phyloP scores from a whole-genome alignment of 2,329 filamentous ascomycete genomes.

The Pseudocercospora vitis region DNA sequence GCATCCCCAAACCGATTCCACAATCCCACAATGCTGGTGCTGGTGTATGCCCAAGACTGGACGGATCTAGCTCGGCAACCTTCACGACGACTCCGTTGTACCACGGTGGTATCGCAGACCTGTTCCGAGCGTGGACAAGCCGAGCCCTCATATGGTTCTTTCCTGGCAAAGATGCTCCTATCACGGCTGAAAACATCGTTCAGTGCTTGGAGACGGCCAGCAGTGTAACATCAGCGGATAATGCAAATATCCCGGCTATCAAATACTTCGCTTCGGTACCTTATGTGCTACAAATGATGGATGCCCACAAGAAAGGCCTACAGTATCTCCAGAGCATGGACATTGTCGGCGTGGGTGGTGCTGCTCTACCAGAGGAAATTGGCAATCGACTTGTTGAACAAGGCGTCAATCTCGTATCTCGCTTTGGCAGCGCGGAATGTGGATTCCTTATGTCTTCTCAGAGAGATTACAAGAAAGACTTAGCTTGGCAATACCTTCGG shows the following conservation, averaged over 20 bases:
- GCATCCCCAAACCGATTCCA: constrained; percentile 62
- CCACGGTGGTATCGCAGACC: constrained; percentile 64
- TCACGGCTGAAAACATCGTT: constrained; percentile 57
- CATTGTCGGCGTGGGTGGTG: constrained; percentile 64
- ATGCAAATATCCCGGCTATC: constrained; percentile 39
- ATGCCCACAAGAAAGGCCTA: constrained; percentile 46
- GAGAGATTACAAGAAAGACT: constrained; percentile 55
- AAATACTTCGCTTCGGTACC: constrained; percentile 64
- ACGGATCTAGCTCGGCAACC: constrained; percentile 46
- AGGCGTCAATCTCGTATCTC: constrained; percentile 59
- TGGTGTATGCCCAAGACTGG: constrained; percentile 55
- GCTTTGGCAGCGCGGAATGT: constrained; percentile 66
- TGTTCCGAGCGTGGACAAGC: constrained; percentile 62
- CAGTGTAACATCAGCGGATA: no score
- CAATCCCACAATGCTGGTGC: constrained; percentile 59
- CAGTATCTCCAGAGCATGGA: constrained; percentile 53
- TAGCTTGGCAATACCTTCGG: constrained; percentile 63
- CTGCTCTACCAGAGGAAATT: constrained; percentile 54
- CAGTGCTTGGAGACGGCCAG: constrained; percentile 49
- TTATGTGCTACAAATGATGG: constrained; percentile 57
- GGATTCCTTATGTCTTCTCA: constrained; percentile 65
- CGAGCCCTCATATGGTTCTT: constrained; percentile 63
- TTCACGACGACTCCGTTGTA: constrained; percentile 68
- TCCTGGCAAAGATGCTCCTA: constrained; percentile 55
- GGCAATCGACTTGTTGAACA: constrained; percentile 55